Evolutionary conservation across 2,329 filamentous ascomycete species (phyloP).

Genomic region (Tolypocladium ophioglossoides): DNA sequence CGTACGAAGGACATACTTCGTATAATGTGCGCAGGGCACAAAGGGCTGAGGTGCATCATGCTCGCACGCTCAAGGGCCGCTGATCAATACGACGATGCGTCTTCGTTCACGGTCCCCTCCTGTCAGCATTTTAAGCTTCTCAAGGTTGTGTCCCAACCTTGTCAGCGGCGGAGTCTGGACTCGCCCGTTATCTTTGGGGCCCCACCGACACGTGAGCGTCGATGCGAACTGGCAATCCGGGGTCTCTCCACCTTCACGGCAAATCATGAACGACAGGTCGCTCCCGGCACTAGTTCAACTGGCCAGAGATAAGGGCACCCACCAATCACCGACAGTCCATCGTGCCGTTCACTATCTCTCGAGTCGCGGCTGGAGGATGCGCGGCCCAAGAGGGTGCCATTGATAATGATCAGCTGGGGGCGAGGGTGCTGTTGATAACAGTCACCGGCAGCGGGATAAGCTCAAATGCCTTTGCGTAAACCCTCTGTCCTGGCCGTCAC

Average conservation of each 20-base stretch:
- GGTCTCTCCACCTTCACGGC: too few species aligned
- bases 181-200: neutral
- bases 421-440: neutral
- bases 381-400: neutral
- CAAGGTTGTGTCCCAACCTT: neutral
- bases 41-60: neutral
- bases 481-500: neutral
- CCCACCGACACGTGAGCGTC: neutral
- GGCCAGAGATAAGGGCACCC: neutral
- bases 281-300: neutral
- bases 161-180: neutral
- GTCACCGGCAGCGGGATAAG: neutral
- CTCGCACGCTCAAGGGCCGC: neutral
- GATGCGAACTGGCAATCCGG: too few species aligned
- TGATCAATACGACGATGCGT: neutral
- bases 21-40: neutral
- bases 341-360: neutral
- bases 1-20: too few species aligned
- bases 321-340: neutral
- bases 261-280: too few species aligned
- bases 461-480: neutral
- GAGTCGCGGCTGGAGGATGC: neutral
- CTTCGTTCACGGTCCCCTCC: neutral
- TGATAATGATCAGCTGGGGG: neutral
- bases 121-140: neutral